Conservation (phyloP, 2,329 filamentous ascomycete genomes). For the Aspergillus transmontanensis region DNA sequence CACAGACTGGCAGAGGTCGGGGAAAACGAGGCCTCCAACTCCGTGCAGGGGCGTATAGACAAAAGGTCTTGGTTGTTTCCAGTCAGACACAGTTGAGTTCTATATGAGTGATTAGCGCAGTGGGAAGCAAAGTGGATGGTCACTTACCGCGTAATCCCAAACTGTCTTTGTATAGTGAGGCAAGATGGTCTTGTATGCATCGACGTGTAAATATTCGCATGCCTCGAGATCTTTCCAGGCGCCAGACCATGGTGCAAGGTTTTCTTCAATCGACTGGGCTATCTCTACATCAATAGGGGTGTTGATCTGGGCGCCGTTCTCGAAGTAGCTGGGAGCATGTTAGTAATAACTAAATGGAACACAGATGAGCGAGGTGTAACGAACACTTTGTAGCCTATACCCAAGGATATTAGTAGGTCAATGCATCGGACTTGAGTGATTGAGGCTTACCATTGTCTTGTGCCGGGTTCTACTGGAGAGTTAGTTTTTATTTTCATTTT, state of each 20-base stretch:
- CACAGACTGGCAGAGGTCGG: constrained; percentile 35
- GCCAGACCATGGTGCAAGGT: constrained; percentile 52
- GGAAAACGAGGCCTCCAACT: constrained; percentile 40
- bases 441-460: constrained; percentile 57
- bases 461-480: constrained; percentile 56
- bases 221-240: constrained; percentile 52
- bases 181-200: constrained; percentile 32
- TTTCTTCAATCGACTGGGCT: constrained; percentile 57
- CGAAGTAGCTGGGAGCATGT: constrained; percentile 54
- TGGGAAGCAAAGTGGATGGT: neutral
- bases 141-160: constrained; percentile 35
- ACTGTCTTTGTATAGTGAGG: constrained; percentile 34
- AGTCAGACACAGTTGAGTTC: constrained; percentile 36
- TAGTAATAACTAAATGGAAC: constrained; percentile 17
- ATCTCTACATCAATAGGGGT: constrained; percentile 63
- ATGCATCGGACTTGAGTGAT: neutral
- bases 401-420: constrained; percentile 16
- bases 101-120: constrained; percentile 23
- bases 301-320: constrained; percentile 67
- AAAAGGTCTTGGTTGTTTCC: constrained; percentile 33
- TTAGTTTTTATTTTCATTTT: neutral
- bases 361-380: constrained; percentile 9
- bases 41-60: constrained; percentile 49
- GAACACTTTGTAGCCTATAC: constrained; percentile 61
- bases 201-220: constrained; percentile 31